Base-by-base conservation (phyloP, 805 yeast genomes). In the Starmerella bombi region DNA sequence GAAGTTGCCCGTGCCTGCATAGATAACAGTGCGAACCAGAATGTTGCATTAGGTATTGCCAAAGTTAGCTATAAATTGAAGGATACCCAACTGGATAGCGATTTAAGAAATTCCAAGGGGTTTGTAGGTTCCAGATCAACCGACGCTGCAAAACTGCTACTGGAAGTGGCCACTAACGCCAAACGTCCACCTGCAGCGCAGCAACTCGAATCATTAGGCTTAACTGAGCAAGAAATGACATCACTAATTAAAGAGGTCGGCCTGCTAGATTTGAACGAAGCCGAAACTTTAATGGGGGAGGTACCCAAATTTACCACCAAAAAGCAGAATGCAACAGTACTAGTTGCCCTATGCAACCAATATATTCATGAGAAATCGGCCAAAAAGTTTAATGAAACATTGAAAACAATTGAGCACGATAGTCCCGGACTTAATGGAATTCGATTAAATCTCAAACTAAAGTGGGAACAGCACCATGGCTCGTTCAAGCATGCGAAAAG, bases 381-480 rank as follows among this genome's bases (percentile, higher is more conserved):
- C n/a, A 19, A 12, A 12, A 34, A 44, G 33, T 44, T 34, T 38
- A 27, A 20, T 17, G 32, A 6, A 16, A 21, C 23, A 32, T 30
- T 12, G 15, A 28, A 14, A 30, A 16, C 27, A 5, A 20, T 7
- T 21, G 42, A 22, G n/a, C 22, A 17, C 14, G 25, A 12, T 27
- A 25, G 27, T 23, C 9, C 25, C 20, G n/a, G n/a, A n/a, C 19
- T 25, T 28, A 5, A 32, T 36, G 35, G 38, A 36, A 4, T 30
- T 20, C 1, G 54, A 52, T 38, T 50, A 25, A 49, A 48, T 29
- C 46, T 51, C 14, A 25, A 28, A 29, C 32, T 52, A 12, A 49
- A 46, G n/a, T 52, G 56, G 55, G 48, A 46, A 25, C 42, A 34
- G 4, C 14, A 15, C 18, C 45, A 51, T 22, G 54, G 48, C 15